These are phyloP conservation scores for Mycena haematopus DNA, from an alignment of 768 basidiomycete genomes.

Conservation along the genomic window DNA sequence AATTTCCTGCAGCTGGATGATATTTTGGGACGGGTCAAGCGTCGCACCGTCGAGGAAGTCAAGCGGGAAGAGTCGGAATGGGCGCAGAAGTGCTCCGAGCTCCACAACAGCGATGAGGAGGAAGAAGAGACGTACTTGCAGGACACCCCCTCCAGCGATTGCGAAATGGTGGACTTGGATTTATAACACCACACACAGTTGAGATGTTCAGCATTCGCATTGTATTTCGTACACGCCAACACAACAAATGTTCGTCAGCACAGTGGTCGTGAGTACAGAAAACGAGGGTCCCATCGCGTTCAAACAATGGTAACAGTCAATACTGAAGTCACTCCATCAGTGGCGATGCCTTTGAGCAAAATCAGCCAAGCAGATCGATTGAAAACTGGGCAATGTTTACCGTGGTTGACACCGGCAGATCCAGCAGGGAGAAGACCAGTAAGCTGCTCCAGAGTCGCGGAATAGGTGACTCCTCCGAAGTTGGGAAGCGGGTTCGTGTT, in stretches of 20 bases:
- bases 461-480: slow-evolving; percentile 54
- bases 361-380: slow-evolving; percentile 5
- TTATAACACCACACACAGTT: slow-evolving; percentile 10
- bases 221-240: slow-evolving; percentile 7
- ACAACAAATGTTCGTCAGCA: background rate
- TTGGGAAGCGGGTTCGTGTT: slow-evolving; percentile 36
- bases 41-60: slow-evolving; percentile 46
- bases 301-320: slow-evolving; percentile 57
- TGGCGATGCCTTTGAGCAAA: slow-evolving; percentile 54
- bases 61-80: slow-evolving; percentile 35
- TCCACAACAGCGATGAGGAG: slow-evolving; percentile 21
- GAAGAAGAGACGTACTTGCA: slow-evolving; percentile 4
- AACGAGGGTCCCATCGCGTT: background rate
- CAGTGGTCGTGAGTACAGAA: background rate
- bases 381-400: slow-evolving; percentile 14
- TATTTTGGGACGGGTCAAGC: slow-evolving; percentile 68
- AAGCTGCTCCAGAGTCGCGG: slow-evolving; percentile 51
- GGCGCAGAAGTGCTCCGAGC: slow-evolving; percentile 22
- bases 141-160: slow-evolving; percentile 6
- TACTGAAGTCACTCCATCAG: slow-evolving; percentile 61
- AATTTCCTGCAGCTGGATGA: slow-evolving; percentile 85
- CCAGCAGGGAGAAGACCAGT: slow-evolving; percentile 63
- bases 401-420: slow-evolving; percentile 46
- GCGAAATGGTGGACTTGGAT: slow-evolving; percentile 25
- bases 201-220: slow-evolving; percentile 1